A percentile compares a stretch with the other conserved stretches of the same genome.
phyloP scores from a whole-genome alignment of 306 rosid genomes.

The Hippophae tibetana region DNA sequence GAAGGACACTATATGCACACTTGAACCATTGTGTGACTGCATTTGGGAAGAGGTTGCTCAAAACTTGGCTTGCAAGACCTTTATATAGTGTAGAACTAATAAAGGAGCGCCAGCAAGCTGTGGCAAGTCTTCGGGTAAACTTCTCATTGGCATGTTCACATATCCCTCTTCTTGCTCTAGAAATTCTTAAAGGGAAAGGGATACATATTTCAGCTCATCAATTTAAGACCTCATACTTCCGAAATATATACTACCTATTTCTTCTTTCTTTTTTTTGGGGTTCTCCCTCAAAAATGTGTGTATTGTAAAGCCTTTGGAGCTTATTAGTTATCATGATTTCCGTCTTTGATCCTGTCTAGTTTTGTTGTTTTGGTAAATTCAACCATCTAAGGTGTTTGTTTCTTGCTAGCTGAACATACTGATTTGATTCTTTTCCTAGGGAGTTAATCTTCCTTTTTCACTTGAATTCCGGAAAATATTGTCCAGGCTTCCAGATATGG shows the following conservation, averaged over 20 bases:
- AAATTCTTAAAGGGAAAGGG: not conserved
- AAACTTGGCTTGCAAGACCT: slow-evolving; percentile 94
- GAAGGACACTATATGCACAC: slow-evolving; percentile 77
- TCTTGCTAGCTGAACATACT: slow-evolving; percentile 6
- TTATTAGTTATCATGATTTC: too few relatives aligned
- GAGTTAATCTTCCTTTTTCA: slow-evolving; percentile 56
- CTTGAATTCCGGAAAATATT: slow-evolving; percentile 61
- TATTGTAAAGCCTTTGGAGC: too few relatives aligned
- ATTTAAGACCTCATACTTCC: too few relatives aligned
- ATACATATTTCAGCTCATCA: too few relatives aligned
- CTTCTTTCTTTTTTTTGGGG: too few relatives aligned
- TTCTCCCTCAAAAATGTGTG: too few relatives aligned
- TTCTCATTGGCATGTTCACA: slow-evolving; percentile 13
- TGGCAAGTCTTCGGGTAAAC: slow-evolving; percentile 62
- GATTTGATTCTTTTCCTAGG: slow-evolving; percentile 43
- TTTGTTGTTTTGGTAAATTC: not conserved
- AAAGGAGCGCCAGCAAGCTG: slow-evolving; percentile 76
- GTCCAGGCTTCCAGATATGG: slow-evolving; percentile 69
- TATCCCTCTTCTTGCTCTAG: not conserved
- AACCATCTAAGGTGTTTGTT: not conserved
- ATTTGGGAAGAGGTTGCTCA: slow-evolving; percentile 87
- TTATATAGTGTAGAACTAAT: slow-evolving; percentile 57
- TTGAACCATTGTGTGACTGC: slow-evolving; percentile 89
- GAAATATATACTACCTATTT: too few relatives aligned
- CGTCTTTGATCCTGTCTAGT: too few relatives aligned